Evolutionary conservation across 805 yeast genomes (phyloP), one percentile per base, ranked within the genome.

Genomic region (Ogataea paraovalis): DNA sequence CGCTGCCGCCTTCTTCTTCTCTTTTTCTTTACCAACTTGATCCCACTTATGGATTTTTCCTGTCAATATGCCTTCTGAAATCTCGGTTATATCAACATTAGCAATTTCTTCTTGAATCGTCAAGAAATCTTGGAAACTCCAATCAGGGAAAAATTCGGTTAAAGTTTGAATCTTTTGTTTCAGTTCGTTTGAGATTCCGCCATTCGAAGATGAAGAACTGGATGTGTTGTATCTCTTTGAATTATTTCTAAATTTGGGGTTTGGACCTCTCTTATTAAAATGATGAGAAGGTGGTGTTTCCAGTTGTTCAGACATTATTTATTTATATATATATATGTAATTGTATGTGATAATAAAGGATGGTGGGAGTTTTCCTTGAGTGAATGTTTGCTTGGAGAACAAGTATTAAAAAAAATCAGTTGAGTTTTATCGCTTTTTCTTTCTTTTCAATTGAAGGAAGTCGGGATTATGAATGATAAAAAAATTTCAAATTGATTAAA

Each of bases 1-100:
- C 47, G 58, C 45, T 8, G 52, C 48, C 12, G 56, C 51, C 69
- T 69, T 72, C 64, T 64, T 72, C 71, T 67, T 79, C 69, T 76
- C 73, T 48, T 78, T 79, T 66, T 83, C 85, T 41, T 77, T 86
- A 68, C 83, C 83, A 53, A 88, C 96, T 58, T 91, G 94, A 64
- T 89, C 97, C 97, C 98, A 92, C 68, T 86, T 88, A 56, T 85
- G 77, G 34, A 88, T 95, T 60, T 86, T 85, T 55, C 96, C 96
- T 52, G 89, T 87, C 48, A 95, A 83, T 68, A 94, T 91, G 66
- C 89, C 83, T 62, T 85, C 91, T 54, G 88, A 84, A 54, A 94
- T 87, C 39, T 79, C 76, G 62, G 85, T 95, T 56, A 90, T 73
- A 63, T 86, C 90, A 53, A 82, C 75, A 39, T 56, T 74, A 57